A percentile compares a stretch with the other conserved stretches of the same genome.
phyloP scores from a whole-genome alignment of 345 rosid genomes.

The Eucalyptus pauciflora region DNA sequence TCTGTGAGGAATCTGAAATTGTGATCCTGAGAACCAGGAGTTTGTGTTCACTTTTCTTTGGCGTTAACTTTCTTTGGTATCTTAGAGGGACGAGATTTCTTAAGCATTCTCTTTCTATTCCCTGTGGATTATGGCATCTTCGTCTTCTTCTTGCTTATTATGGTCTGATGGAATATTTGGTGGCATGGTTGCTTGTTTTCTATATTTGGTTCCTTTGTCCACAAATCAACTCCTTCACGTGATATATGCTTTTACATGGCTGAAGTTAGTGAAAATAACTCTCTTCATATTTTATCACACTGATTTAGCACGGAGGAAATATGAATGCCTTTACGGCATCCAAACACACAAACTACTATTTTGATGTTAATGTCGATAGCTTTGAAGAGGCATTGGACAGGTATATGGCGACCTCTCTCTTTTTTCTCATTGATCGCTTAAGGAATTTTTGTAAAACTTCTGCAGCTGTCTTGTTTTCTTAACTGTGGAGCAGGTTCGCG shows the following conservation, averaged over 20 bases:
- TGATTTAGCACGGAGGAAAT: conserved; percentile 71
- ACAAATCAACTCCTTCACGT: background rate
- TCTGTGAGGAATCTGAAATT: background rate
- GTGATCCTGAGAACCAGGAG: background rate
- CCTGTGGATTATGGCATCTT: background rate
- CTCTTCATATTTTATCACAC: background rate
- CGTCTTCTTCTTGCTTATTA: background rate
- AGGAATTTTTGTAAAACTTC: background rate
- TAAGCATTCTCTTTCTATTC: background rate
- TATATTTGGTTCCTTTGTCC: background rate
- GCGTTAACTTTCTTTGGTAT: background rate
- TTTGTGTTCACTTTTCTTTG: background rate
- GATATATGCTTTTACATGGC: background rate
- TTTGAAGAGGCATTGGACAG: conserved; percentile 90
- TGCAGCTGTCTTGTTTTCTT: background rate
- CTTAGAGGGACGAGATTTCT: background rate
- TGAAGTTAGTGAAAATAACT: background rate
- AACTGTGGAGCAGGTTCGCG: conserved; percentile 46
- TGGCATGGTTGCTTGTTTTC: background rate
- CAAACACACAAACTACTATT: conserved; percentile 62
- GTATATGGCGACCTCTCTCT: conserved; percentile 8
- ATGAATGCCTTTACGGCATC: conserved; percentile 73
- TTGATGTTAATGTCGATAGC: conserved; percentile 63
- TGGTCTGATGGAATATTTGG: background rate
- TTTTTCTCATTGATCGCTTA: background rate